Evolutionary conservation across 352 stramenopile species (phyloP).

Genomic region (Globisporangium alternatum): DNA sequence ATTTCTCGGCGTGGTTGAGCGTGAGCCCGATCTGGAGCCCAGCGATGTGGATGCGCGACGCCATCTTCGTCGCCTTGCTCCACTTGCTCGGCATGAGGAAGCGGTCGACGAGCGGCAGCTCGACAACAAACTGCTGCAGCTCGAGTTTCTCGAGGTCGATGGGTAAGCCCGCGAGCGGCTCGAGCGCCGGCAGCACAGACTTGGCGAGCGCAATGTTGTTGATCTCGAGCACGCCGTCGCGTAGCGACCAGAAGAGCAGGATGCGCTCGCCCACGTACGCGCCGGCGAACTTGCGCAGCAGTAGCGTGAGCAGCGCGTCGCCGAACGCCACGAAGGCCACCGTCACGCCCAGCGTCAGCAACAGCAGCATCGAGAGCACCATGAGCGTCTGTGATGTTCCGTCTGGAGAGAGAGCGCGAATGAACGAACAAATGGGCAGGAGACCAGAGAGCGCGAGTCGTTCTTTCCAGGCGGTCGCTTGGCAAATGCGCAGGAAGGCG

Average conservation of each 20-base stretch:
- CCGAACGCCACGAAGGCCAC: slow-evolving; percentile 41
- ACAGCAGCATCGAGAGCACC: slow-evolving; percentile 33
- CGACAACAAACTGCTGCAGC: slow-evolving; percentile 48
- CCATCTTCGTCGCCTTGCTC: slow-evolving; percentile 23
- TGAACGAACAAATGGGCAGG: neutral
- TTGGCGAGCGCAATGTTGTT: slow-evolving; percentile 47
- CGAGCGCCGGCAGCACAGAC: slow-evolving; percentile 43
- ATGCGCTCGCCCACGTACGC: slow-evolving; percentile 55
- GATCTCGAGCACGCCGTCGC: slow-evolving; percentile 57
- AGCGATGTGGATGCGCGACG: slow-evolving; percentile 49
- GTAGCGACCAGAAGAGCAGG: slow-evolving; percentile 58
- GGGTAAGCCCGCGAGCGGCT: slow-evolving; percentile 56
- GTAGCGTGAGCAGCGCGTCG: slow-evolving; percentile 58
- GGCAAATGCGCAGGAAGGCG: neutral
- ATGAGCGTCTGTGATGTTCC: slow-evolving; percentile 8
- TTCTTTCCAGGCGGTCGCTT: slow-evolving; percentile 4
- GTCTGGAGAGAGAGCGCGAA: neutral
- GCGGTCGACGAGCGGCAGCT: slow-evolving; percentile 48
- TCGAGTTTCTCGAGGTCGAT: slow-evolving; percentile 62
- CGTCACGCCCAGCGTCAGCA: slow-evolving; percentile 24
- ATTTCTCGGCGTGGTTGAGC: slow-evolving; percentile 69
- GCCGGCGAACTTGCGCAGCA: slow-evolving; percentile 42
- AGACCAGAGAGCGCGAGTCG: slow-evolving; percentile 5
- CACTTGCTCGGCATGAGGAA: slow-evolving; percentile 21
- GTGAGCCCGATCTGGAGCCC: slow-evolving; percentile 53